A percentile compares a stretch with the other conserved stretches of the same genome.
phyloP scores from a whole-genome alignment of 768 basidiomycete species.

The Leccinum rimulosum region DNA sequence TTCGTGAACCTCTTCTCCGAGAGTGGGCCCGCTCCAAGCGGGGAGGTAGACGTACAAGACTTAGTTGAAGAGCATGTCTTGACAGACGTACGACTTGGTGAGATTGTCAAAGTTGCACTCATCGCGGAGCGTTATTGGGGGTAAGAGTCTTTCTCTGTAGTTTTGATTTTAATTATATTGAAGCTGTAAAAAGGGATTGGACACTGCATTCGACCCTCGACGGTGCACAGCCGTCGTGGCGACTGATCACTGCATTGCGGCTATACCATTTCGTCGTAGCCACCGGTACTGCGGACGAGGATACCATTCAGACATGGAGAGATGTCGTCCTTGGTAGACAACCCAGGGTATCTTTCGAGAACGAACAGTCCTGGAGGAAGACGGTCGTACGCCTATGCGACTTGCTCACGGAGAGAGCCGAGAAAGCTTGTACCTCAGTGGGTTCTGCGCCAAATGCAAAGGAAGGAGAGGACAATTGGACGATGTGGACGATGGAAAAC shows the following conservation, averaged over 20 bases:
- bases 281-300: slow-evolving; percentile 23
- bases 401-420: slow-evolving; percentile 34
- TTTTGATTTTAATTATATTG: background rate
- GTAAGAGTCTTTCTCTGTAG: slow-evolving; percentile 40
- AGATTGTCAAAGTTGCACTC: slow-evolving; percentile 53
- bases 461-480: slow-evolving; percentile 24
- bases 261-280: slow-evolving; percentile 52
- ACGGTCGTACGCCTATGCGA: slow-evolving; percentile 41
- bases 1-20: slow-evolving; percentile 53
- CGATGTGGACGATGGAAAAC: slow-evolving; percentile 34
- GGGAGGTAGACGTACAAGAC: slow-evolving; percentile 65
- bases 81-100: slow-evolving; percentile 37
- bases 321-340: slow-evolving; percentile 49
- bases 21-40: slow-evolving; percentile 31
- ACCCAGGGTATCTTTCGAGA: slow-evolving; percentile 45
- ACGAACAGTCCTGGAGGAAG: slow-evolving; percentile 47
- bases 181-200: slow-evolving; percentile 60
- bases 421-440: slow-evolving; percentile 12
- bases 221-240: slow-evolving; percentile 76
- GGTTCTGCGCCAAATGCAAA: background rate
- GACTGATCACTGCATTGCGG: slow-evolving; percentile 69
- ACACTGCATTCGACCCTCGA: slow-evolving; percentile 60
- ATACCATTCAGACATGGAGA: slow-evolving; percentile 47
- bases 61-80: slow-evolving; percentile 51
- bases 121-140: slow-evolving; percentile 77